Conservation (phyloP, 1,139 yeast genomes). For the Yamadazyma friedrichii region DNA sequence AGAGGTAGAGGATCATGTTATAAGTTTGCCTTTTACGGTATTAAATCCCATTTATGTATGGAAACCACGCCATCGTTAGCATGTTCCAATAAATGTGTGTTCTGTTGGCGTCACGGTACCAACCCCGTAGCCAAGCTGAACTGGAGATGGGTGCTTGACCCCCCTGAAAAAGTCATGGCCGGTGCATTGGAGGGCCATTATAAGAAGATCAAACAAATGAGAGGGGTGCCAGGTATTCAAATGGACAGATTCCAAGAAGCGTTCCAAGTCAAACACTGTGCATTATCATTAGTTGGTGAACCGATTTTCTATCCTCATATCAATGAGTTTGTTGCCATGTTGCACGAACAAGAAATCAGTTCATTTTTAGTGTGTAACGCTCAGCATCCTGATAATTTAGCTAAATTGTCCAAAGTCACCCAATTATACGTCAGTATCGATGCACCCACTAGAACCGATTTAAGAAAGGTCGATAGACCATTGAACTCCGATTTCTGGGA, state of each 20-base stretch:
- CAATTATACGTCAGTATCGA: conserved; percentile 91
- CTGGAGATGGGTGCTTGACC: conserved; percentile 96
- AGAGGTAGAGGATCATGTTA: conserved; percentile 95
- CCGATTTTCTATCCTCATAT: conserved; percentile 92
- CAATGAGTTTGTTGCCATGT: conserved; percentile 75
- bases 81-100: conserved; percentile 92
- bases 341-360: conserved; percentile 76
- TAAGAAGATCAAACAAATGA: conserved; percentile 86
- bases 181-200: conserved; percentile 91
- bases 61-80: conserved; percentile 93
- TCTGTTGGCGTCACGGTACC: conserved; percentile 97
- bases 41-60: conserved; percentile 89
- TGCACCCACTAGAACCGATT: conserved; percentile 79
- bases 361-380: conserved; percentile 93
- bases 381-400: conserved; percentile 86
- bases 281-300: conserved; percentile 88
- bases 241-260: conserved; percentile 91
- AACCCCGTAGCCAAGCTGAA: conserved; percentile 90
- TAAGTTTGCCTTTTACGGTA: conserved; percentile 89
- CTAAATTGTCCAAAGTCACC: conserved; percentile 69
- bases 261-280: conserved; percentile 85
- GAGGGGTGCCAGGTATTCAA: conserved; percentile 94
- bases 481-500: conserved; percentile 93
- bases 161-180: conserved; percentile 76
- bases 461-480: conserved; percentile 86